phyloP scores from a whole-genome alignment of 2,329 filamentous ascomycete species.

The Mycogone perniciosa region DNA sequence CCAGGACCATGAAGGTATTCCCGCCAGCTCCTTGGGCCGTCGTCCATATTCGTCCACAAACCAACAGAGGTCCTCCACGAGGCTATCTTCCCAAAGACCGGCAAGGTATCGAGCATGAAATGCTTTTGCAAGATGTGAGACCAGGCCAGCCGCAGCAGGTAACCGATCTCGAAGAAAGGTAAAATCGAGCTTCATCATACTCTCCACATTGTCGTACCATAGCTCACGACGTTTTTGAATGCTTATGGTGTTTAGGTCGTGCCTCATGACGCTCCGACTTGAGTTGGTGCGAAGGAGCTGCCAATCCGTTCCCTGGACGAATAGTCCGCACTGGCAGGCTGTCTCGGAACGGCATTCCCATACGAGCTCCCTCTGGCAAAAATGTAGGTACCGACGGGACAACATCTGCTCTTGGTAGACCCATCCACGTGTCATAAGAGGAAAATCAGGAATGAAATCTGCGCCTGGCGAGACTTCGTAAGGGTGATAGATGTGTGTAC shows the following conservation, averaged over 20 bases:
- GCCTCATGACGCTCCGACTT: slow-evolving; percentile 11
- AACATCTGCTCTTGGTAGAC: slow-evolving; percentile 16
- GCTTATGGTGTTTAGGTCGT: slow-evolving; percentile 2
- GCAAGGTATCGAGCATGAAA: slow-evolving; percentile 11
- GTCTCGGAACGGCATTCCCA: slow-evolving; percentile 16
- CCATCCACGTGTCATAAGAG: slow-evolving; percentile 14
- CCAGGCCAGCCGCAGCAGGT: slow-evolving; percentile 11
- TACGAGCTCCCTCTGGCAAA: slow-evolving; percentile 13
- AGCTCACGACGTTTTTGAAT: background rate
- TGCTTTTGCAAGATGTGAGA: slow-evolving; percentile 7
- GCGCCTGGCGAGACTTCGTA: slow-evolving; percentile 11
- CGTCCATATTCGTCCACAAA: slow-evolving; percentile 7
- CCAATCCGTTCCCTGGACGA: background rate
- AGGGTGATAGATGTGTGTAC: slow-evolving; percentile 12
- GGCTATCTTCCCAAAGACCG: slow-evolving; percentile 14
- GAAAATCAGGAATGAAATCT: slow-evolving; percentile 4
- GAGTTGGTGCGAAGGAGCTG: slow-evolving; percentile 2
- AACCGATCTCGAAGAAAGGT: slow-evolving; percentile 13
- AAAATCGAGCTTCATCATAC: slow-evolving; percentile 15
- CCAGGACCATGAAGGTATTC: slow-evolving; percentile 16
- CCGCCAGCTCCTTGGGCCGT: slow-evolving; percentile 9
- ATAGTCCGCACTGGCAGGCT: slow-evolving; percentile 14
- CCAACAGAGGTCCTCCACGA: slow-evolving; percentile 14
- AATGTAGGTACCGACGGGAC: slow-evolving; percentile 15
- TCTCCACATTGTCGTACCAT: slow-evolving; percentile 15